A percentile compares a stretch with the other conserved stretches of the same genome.
Evolutionary conservation across 495 filamentous ascomycete species (phyloP).

Genomic region (Penicillium waksmanii): DNA sequence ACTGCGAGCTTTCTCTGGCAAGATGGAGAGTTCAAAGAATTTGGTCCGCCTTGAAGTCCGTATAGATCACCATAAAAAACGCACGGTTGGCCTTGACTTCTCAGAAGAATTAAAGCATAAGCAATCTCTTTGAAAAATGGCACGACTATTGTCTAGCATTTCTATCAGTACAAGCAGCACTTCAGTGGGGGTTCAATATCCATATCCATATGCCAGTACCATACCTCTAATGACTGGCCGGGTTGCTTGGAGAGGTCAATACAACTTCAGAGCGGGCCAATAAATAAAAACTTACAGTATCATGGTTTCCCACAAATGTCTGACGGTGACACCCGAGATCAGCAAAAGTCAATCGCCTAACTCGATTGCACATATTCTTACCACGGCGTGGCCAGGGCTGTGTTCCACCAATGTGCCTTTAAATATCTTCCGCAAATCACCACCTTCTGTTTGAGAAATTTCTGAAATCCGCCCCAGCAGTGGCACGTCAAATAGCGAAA

Average conservation of each 20-base stretch:
- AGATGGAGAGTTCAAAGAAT: conserved; percentile 47
- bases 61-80: conserved; percentile 78
- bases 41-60: conserved; percentile 57
- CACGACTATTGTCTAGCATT: conserved; percentile 47
- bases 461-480: conserved; percentile 65
- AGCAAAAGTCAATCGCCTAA: neutral
- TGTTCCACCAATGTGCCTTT: conserved; percentile 60
- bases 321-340: conserved; percentile 14
- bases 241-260: conserved; percentile 50
- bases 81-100: conserved; percentile 67
- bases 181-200: neutral
- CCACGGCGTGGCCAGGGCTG: conserved; percentile 64
- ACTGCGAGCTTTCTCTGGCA: conserved; percentile 62
- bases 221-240: conserved; percentile 59
- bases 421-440: conserved; percentile 66
- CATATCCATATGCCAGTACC: conserved; percentile 1
- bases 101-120: conserved; percentile 71
- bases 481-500: conserved; percentile 72
- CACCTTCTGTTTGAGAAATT: conserved; percentile 54
- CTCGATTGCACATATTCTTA: conserved; percentile 33
- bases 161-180: neutral
- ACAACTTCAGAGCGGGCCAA: neutral
- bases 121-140: conserved; percentile 63
- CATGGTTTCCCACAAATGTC: conserved; percentile 52
- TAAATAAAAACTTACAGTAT: conserved; percentile 38